Evolutionary conservation across 352 stramenopile species (phyloP), one percentile per base, ranked within the genome.

Genomic region (Globisporangium yorkense): DNA sequence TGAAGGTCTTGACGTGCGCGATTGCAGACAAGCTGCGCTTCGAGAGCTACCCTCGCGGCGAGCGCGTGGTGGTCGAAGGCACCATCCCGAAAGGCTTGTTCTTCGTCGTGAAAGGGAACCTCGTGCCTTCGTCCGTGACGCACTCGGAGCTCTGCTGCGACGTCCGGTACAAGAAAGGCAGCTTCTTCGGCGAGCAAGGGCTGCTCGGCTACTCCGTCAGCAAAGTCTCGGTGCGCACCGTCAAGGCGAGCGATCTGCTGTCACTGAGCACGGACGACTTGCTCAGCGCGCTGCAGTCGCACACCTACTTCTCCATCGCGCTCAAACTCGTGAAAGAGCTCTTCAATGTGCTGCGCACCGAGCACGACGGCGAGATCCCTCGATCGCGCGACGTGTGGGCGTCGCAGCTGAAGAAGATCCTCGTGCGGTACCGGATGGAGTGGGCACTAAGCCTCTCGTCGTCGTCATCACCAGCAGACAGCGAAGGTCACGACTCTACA

Each of bases 21-120:
- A 70, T 86, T 15, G 74, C 80, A 5, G 65, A 80, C 39, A 63
- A 77, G 9, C 66, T 91, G 9, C 72, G 68, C 18, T 88, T 87
- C 48, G 72, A 89, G 60, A 69, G 75, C 16, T 91, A 87, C 45
- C 78, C 78, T 13, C 74, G 77, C 21, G 78, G 84, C 46, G 80
- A 90, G 33, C 72, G 58, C 7, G 75, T 88, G 18, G 58, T 90
- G 12, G 59, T 78, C 27, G 78, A 91, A 66, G 80, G 80, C 1
- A 84, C 67, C 21, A 80, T 89, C 49, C 67, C 74, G 2, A 84
- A 80, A 40, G 69, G 75, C 27, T 86, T 89, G 76, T 91, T 83
- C 62, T 89, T 91, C 49, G 76, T 91, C 21, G 68, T 86, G 6
- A 76, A 80, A 46, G 80, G 80, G 1, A 31, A 75, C 21, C 61